Base-by-base conservation (phyloP, 2,329 filamentous ascomycete genomes). In the Clonostachys sp. region DNA sequence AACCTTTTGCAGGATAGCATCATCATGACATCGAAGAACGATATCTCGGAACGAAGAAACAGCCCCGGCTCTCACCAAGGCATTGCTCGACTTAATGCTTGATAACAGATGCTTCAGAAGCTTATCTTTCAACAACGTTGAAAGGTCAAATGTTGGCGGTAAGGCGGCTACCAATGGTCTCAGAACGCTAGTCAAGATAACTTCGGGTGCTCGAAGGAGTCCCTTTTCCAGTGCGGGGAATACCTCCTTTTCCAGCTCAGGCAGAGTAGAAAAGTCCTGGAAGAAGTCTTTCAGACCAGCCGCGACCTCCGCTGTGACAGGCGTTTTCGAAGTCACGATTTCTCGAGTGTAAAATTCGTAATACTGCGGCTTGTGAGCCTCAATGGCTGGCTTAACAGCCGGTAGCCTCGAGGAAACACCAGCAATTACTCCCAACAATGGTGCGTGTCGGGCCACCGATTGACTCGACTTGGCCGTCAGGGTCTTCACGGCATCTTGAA, bases 61-160 rank as follows among this genome's bases (percentile, higher is more conserved):
- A 9, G 89, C 87, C 20, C 90, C 91, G 51, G 80, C 80, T 48
- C 92, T 84, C 51, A 96, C 89, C 3, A 68, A 67, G 13, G 81
- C 72, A 63, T 96, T 97, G 59, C 87, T 91, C 2, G 94, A 97
- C 66, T 95, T 96, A 64, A 91, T 76, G 61, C 91, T 96, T 39
- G 90, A 84, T n/a, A 97, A 69, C 12, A 99, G 72, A 6, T 91
- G 89, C 64, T 96, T 97, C 36, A 95, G 67, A 35, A 99, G 75
- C 51, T 87, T 87, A 24, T 77, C 74, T 45, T 80, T 77, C 16
- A 97, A 74, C 5, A 87, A 70, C 36, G 83, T 79, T 9, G 92
- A 92, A 16, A 97, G 75, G 58, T 99, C 92, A 56, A 94, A 77
- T 6, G 73, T 71, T 30, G 71, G 61, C 2, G 90, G 83, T 7